phyloP scores from a whole-genome alignment of 2,329 filamentous ascomycete species.

The Paraphoma chrysanthemicola region DNA sequence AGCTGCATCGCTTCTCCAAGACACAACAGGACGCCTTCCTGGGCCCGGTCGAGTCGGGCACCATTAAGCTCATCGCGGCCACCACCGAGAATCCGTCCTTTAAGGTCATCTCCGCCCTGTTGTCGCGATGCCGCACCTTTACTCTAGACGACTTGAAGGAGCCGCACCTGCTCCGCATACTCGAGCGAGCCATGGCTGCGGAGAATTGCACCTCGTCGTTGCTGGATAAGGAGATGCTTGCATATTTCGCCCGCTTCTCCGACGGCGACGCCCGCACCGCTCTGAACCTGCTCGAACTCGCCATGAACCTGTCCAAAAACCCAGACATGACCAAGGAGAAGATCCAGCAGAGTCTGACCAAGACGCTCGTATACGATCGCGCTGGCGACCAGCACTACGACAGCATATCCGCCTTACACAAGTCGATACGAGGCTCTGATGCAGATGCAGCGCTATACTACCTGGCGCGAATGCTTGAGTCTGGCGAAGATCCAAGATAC shows the following conservation, averaged over 20 bases:
- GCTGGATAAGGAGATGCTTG: slow-evolving; percentile 77
- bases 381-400: slow-evolving; percentile 98
- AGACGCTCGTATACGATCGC: slow-evolving; percentile 93
- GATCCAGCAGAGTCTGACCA: slow-evolving; percentile 84
- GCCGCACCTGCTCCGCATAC: slow-evolving; percentile 74
- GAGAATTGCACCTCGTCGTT: slow-evolving; percentile 65
- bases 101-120: slow-evolving; percentile 84
- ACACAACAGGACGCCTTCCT: slow-evolving; percentile 94
- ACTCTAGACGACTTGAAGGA: slow-evolving; percentile 78
- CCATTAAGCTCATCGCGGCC: slow-evolving; percentile 89
- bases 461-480: slow-evolving; percentile 92
- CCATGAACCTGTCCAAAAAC: slow-evolving; percentile 75
- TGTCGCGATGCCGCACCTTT: slow-evolving; percentile 91
- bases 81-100: slow-evolving; percentile 98
- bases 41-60: slow-evolving; percentile 87
- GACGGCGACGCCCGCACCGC: slow-evolving; percentile 94
- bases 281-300: slow-evolving; percentile 89
- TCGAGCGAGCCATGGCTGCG: slow-evolving; percentile 74
- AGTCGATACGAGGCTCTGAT: slow-evolving; percentile 87
- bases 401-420: slow-evolving; percentile 96
- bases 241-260: slow-evolving; percentile 83
- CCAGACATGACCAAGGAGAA: slow-evolving; percentile 73
- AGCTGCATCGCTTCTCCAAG: slow-evolving; percentile 92
- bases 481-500: slow-evolving; percentile 91
- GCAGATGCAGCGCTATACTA: slow-evolving; percentile 92